These are phyloP conservation scores for Monocercomonoides exilis DNA, from an alignment of 78 protist species.

Conservation along the genomic window DNA sequence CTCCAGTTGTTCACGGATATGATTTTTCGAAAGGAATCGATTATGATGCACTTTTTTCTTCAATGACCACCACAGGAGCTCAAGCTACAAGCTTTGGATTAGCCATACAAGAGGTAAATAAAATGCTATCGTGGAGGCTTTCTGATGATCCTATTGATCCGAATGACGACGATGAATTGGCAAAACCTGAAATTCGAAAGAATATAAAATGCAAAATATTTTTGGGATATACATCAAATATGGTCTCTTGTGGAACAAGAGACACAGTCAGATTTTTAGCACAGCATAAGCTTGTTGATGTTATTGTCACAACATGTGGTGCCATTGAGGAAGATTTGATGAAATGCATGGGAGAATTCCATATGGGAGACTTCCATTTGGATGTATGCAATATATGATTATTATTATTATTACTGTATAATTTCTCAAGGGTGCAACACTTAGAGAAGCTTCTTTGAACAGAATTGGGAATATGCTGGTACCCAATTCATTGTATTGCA, in stretches of 20 bases:
- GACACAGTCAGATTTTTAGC: slow-evolving; percentile 78
- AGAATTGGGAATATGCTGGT: slow-evolving; percentile 95
- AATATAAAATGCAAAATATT: slow-evolving; percentile 57
- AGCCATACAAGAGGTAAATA: slow-evolving; percentile 75
- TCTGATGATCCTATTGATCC: slow-evolving; percentile 42
- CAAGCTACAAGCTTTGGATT: slow-evolving; percentile 75
- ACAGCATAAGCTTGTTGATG: slow-evolving; percentile 64
- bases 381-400: slow-evolving; percentile 23
- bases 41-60: slow-evolving; percentile 45
- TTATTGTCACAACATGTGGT: slow-evolving; percentile 93
- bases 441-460: slow-evolving; percentile 64
- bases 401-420: background rate
- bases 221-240: slow-evolving; percentile 92
- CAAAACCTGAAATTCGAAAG: background rate
- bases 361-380: slow-evolving; percentile 80
- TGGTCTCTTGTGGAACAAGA: slow-evolving; percentile 87
- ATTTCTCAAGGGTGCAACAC: background rate
- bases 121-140: slow-evolving; percentile 60
- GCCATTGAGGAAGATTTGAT: slow-evolving; percentile 98
- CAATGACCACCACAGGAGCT: slow-evolving; percentile 67
- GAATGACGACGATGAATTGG: slow-evolving; percentile 23
- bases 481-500: slow-evolving; percentile 92
- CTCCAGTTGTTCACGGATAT: slow-evolving; percentile 38
- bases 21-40: slow-evolving; percentile 54
- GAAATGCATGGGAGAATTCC: slow-evolving; percentile 90